phyloP scores from a whole-genome alignment of 2,329 filamentous ascomycete genomes.

The Orbilia blumenaviensis region DNA sequence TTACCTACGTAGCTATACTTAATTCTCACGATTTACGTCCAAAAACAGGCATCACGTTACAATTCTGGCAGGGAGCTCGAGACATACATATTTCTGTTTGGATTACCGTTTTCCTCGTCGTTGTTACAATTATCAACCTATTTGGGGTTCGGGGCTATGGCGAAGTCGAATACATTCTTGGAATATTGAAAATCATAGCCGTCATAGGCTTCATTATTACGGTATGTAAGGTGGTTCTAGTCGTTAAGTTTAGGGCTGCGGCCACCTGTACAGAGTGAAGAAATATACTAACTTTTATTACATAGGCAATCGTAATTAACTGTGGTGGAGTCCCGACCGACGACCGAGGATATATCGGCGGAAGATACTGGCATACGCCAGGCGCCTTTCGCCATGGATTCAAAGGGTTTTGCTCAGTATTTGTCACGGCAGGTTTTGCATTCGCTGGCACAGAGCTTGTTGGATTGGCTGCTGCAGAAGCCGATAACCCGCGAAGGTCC shows the following conservation, averaged over 20 bases:
- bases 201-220: slow-evolving; percentile 57
- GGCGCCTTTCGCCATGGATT: slow-evolving; percentile 65
- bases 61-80: slow-evolving; percentile 47
- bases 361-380: slow-evolving; percentile 62
- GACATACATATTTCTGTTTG: slow-evolving; percentile 51
- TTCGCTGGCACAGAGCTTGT: slow-evolving; percentile 68
- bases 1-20: not conserved
- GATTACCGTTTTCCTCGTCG: slow-evolving; percentile 53
- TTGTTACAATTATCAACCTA: slow-evolving; percentile 56
- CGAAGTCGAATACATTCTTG: slow-evolving; percentile 58
- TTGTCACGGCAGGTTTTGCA: slow-evolving; percentile 68
- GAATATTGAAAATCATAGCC: slow-evolving; percentile 57
- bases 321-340: slow-evolving; percentile 67
- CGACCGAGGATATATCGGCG: slow-evolving; percentile 55
- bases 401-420: slow-evolving; percentile 68
- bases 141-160: slow-evolving; percentile 58
- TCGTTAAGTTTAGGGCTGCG: too few relatives aligned
- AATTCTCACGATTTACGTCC: not conserved
- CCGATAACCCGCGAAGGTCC: slow-evolving; percentile 65
- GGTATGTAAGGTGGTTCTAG: not conserved
- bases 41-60: slow-evolving; percentile 34
- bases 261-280: too few relatives aligned
- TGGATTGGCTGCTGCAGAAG: slow-evolving; percentile 67
- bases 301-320: slow-evolving; percentile 64
- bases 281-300: not conserved